Conservation (phyloP, 2,329 filamentous ascomycete species). For the Aspergillus thermomutatus region DNA sequence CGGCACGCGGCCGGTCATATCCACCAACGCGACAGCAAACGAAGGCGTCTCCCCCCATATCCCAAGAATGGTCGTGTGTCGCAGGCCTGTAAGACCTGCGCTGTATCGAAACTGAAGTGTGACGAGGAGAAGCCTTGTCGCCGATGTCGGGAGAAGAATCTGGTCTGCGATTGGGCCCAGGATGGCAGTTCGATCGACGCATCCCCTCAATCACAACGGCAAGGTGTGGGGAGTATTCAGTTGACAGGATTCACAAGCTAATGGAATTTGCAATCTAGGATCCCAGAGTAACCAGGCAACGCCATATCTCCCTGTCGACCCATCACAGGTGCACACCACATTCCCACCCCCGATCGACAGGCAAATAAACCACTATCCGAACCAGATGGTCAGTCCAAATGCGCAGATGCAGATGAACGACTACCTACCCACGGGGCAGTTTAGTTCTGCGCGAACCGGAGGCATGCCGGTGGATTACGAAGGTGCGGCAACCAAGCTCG, state of each 20-base stretch:
- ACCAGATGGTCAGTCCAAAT: slow-evolving; percentile 11
- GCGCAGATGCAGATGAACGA: slow-evolving; percentile 3
- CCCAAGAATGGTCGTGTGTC: slow-evolving; percentile 37
- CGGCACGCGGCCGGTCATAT: slow-evolving; percentile 43
- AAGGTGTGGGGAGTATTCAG: slow-evolving; percentile 6
- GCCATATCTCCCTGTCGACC: slow-evolving; percentile 1
- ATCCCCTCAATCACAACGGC: slow-evolving; percentile 15
- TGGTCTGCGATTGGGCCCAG: slow-evolving; percentile 39
- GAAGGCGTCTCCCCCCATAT: slow-evolving; percentile 17
- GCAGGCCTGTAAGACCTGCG: slow-evolving; percentile 53
- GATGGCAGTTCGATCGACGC: slow-evolving; percentile 13
- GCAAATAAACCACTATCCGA: neutral
- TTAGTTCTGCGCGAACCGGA: too few relatives aligned
- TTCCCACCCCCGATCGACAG: slow-evolving; percentile 12
- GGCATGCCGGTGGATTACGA: too few relatives aligned
- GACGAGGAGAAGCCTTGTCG: slow-evolving; percentile 54
- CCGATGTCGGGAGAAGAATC: slow-evolving; percentile 49
- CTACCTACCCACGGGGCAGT: slow-evolving; percentile 6
- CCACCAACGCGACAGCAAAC: slow-evolving; percentile 35
- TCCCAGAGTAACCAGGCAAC: slow-evolving; percentile 6
- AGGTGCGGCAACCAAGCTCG: too few relatives aligned
- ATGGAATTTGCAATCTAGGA: neutral
- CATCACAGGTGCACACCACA: neutral
- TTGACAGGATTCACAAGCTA: too few relatives aligned
- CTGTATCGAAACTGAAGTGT: slow-evolving; percentile 51